Percentiles rank a stretch among this genome's conserved stretches.
phyloP scores from a whole-genome alignment of 768 basidiomycete species.

The Ramaria rubella region DNA sequence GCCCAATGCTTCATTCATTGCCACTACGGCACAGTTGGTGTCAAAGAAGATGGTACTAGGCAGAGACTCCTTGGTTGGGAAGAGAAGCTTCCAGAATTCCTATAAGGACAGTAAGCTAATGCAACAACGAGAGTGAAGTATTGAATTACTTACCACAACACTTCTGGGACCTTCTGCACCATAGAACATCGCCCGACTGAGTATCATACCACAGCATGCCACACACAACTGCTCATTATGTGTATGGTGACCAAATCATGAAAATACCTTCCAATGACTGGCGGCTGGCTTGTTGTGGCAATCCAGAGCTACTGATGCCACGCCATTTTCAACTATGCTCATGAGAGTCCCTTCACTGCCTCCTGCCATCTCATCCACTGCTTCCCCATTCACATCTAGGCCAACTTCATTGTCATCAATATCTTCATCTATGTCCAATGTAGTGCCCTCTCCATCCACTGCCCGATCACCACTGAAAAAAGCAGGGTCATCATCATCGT shows the following conservation, averaged over 20 bases:
- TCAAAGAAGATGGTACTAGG: slow-evolving; percentile 25
- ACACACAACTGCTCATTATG: slow-evolving; percentile 32
- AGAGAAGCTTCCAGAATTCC: slow-evolving; percentile 22
- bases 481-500: background rate
- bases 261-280: slow-evolving; percentile 20
- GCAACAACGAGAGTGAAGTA: background rate
- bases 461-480: no score
- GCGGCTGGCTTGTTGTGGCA: slow-evolving; percentile 1
- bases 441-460: no score
- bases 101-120: slow-evolving; percentile 2
- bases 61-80: slow-evolving; percentile 20
- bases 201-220: slow-evolving; percentile 28
- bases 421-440: slow-evolving; percentile 9
- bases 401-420: background rate
- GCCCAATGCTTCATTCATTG: slow-evolving; percentile 14
- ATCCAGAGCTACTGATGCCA: slow-evolving; percentile 19
- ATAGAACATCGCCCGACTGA: slow-evolving; percentile 26
- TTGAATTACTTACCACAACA: slow-evolving; percentile 19
- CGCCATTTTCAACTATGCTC: no score
- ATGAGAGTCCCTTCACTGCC: no score
- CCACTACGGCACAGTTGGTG: slow-evolving; percentile 20
- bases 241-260: slow-evolving; percentile 27
- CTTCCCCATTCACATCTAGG: background rate
- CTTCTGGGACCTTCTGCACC: slow-evolving; percentile 27
- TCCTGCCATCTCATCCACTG: background rate